These are phyloP conservation scores for Xylaria sp. DNA, from an alignment of 2,329 filamentous ascomycete genomes.

Conservation along the genomic window DNA sequence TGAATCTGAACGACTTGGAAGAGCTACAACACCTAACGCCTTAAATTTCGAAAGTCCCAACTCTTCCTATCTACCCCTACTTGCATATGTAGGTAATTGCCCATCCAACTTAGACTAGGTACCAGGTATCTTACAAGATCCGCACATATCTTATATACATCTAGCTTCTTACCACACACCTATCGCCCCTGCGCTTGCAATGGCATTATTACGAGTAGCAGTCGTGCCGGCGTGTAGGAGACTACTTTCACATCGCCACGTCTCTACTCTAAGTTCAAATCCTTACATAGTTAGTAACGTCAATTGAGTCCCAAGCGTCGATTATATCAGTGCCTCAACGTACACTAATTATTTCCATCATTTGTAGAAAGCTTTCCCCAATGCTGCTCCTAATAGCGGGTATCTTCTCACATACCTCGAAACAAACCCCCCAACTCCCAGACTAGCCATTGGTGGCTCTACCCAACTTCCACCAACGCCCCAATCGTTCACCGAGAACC, in stretches of 20 bases:
- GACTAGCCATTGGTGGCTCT: conserved; percentile 69
- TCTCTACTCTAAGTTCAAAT: conserved; percentile 63
- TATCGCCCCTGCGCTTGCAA: conserved; percentile 38
- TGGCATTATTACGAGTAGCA: conserved; percentile 50
- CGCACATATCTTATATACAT: no score
- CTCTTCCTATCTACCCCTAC: not conserved
- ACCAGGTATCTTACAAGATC: no score
- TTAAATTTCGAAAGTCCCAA: not conserved
- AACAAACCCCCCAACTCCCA: conserved; percentile 63
- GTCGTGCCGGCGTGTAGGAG: conserved; percentile 41
- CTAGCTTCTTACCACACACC: no score
- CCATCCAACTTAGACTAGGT: no score
- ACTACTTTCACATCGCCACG: conserved; percentile 46
- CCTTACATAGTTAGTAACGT: conserved; percentile 63
- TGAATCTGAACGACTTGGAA: no score
- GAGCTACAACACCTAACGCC: no score
- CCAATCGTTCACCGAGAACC: conserved; percentile 68
- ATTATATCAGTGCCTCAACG: conserved; percentile 4
- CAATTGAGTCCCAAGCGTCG: conserved; percentile 1
- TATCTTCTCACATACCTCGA: conserved; percentile 71
- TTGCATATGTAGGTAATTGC: not conserved
- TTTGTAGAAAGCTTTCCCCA: conserved; percentile 67
- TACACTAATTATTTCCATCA: conserved; percentile 8
- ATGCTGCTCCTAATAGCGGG: conserved; percentile 56
- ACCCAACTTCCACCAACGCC: conserved; percentile 70